These are phyloP conservation scores for Saccharomycopsis vini DNA, from an alignment of 805 yeast species.

Conservation along the genomic window DNA sequence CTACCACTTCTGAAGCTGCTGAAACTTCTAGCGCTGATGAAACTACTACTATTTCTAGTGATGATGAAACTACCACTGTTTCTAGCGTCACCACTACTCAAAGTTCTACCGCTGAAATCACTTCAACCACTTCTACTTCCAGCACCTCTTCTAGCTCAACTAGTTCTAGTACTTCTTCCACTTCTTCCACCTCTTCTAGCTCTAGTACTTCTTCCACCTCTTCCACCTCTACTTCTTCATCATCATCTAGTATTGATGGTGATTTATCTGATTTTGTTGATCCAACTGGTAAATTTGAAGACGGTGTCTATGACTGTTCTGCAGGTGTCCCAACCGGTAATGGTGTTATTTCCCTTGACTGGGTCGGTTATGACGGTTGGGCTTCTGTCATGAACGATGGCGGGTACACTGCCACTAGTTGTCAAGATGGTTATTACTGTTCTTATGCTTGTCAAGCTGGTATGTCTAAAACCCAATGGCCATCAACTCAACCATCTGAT, in stretches of 20 bases:
- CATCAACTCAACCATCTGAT: slow-evolving; percentile 70
- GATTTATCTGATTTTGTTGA: slow-evolving; percentile 40
- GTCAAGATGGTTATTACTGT: slow-evolving; percentile 88
- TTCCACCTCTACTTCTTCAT: slow-evolving; percentile 1
- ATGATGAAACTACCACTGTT: slow-evolving; percentile 5
- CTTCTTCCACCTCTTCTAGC: slow-evolving; percentile 27
- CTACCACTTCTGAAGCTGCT: slow-evolving; percentile 2
- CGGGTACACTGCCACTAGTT: slow-evolving; percentile 60
- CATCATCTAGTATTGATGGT: slow-evolving; percentile 39
- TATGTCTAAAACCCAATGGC: slow-evolving; percentile 99
- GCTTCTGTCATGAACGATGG: slow-evolving; percentile 53
- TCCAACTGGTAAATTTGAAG: slow-evolving; percentile 51
- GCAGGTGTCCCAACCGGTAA: slow-evolving; percentile 63
- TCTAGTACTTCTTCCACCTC: slow-evolving; percentile 26
- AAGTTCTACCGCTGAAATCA: too few species aligned
- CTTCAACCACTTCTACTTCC: slow-evolving; percentile 20
- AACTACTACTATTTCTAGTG: too few species aligned
- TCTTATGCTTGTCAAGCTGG: slow-evolving; percentile 98
- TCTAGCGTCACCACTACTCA: slow-evolving; percentile 1
- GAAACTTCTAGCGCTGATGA: too few species aligned
- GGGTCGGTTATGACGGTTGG: slow-evolving; percentile 74
- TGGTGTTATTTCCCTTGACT: slow-evolving; percentile 71
- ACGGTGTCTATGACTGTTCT: slow-evolving; percentile 61
- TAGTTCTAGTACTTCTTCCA: slow-evolving; percentile 26
- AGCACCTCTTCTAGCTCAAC: slow-evolving; percentile 27